Evolutionary conservation across 2,329 filamentous ascomycete species (phyloP).

Genomic region (Raffaelea deltoideospora): DNA sequence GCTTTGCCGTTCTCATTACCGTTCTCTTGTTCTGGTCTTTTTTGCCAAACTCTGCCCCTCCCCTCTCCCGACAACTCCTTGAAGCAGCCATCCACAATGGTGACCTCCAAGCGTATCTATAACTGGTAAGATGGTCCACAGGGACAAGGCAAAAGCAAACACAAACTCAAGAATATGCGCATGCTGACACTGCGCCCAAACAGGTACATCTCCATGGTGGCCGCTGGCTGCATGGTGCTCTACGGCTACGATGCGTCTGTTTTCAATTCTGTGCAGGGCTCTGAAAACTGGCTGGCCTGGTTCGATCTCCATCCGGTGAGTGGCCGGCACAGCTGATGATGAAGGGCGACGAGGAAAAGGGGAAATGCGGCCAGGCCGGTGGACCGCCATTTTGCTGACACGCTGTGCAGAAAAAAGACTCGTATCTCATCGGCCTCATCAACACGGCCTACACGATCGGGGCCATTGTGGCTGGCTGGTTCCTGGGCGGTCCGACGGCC

Average conservation of each 20-base stretch:
- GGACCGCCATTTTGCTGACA: not conserved
- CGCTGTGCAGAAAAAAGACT: conserved; percentile 20
- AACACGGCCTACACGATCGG: conserved; percentile 60
- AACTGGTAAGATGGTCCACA: conserved; percentile 14
- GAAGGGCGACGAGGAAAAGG: not conserved
- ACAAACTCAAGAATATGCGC: too few species aligned
- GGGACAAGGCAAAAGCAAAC: too few species aligned
- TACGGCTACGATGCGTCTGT: conserved; percentile 63
- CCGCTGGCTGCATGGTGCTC: conserved; percentile 59
- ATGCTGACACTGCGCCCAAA: not conserved
- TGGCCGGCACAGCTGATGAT: too few species aligned
- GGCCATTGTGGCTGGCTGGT: conserved; percentile 55
- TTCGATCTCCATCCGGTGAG: conserved; percentile 31
- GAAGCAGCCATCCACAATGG: conserved; percentile 11
- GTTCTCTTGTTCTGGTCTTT: too few species aligned
- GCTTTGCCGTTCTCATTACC: too few species aligned
- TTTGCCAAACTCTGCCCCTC: not conserved
- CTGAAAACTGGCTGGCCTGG: conserved; percentile 49
- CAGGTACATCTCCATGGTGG: conserved; percentile 54
- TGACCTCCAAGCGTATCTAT: conserved; percentile 12
- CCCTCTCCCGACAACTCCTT: not conserved
- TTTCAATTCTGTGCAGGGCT: conserved; percentile 57
- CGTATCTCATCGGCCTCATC: conserved; percentile 32
- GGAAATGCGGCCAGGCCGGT: conserved; percentile 6
- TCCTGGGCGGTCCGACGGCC: conserved; percentile 47